A percentile compares a stretch with the other conserved stretches of the same genome.
Evolutionary conservation across 805 yeast genomes (phyloP).

Genomic region (Nematodospora valgi): DNA sequence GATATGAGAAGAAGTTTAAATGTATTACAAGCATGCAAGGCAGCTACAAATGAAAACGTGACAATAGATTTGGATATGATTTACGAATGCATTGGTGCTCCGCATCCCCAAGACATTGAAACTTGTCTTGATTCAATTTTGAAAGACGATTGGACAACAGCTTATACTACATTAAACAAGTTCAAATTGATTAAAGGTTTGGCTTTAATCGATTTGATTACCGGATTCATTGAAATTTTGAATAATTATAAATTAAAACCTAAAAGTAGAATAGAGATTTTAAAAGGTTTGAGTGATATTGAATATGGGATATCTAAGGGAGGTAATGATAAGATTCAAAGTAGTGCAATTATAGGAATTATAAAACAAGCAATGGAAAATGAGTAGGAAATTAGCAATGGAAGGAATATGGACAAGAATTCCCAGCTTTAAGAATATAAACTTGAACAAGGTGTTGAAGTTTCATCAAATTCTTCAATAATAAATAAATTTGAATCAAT

Average conservation of each 20-base stretch:
- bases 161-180: conserved; percentile 61
- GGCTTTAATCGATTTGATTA: conserved; percentile 81
- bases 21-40: conserved; percentile 90
- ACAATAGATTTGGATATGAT: conserved; percentile 72
- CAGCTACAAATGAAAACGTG: conserved; percentile 52
- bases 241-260: conserved; percentile 64
- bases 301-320: conserved; percentile 92
- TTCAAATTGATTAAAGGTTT: conserved; percentile 74
- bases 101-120: conserved; percentile 83
- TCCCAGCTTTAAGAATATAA: no score
- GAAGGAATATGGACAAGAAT: no score
- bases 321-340: conserved; percentile 85
- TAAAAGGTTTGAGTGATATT: conserved; percentile 75
- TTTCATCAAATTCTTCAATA: no score
- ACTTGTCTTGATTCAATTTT: conserved; percentile 71
- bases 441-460: no score
- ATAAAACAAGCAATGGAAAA: conserved; percentile 64
- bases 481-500: no score
- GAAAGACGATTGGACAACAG: conserved; percentile 84
- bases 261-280: conserved; percentile 57
- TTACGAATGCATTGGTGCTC: conserved; percentile 94
- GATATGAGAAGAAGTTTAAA: conserved; percentile 96
- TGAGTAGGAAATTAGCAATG: no score
- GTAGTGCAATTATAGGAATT: conserved; percentile 86
- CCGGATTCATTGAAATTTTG: conserved; percentile 70